Conservation (phyloP, 2,329 filamentous ascomycete species). For the Byssothecium circinans region DNA sequence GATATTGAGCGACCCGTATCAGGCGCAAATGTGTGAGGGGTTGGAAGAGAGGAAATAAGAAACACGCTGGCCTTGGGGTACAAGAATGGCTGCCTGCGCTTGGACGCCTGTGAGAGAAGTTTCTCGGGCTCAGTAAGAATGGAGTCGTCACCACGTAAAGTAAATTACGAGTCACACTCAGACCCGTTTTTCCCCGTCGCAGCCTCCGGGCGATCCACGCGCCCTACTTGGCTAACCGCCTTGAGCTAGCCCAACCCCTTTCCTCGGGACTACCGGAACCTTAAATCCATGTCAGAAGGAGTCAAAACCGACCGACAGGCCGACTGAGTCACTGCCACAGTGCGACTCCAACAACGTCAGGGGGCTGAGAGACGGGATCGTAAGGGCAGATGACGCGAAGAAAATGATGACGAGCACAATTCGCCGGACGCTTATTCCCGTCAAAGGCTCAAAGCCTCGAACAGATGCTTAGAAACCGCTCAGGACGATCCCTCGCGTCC, state of each 20-base stretch:
- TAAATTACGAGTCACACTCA: conserved; percentile 8
- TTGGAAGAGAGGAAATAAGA: conserved; percentile 15
- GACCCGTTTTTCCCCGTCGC: background rate
- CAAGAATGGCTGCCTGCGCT: conserved; percentile 20
- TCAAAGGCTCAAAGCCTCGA: no score
- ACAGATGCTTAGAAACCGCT: no score
- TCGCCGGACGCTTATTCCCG: background rate
- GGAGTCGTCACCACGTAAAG: conserved; percentile 17
- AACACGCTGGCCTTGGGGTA: conserved; percentile 32
- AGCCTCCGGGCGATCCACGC: background rate
- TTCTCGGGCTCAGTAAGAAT: conserved; percentile 12
- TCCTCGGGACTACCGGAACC: conserved; percentile 13
- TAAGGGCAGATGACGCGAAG: conserved; percentile 9
- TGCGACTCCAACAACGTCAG: conserved; percentile 15
- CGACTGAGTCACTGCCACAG: conserved; percentile 25
- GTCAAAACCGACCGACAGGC: background rate
- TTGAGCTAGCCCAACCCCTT: conserved; percentile 7
- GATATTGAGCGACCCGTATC: conserved; percentile 5
- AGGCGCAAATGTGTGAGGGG: conserved; percentile 12
- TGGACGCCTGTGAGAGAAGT: conserved; percentile 11
- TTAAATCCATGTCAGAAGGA: background rate
- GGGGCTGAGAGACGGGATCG: conserved; percentile 4
- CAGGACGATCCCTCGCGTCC: no score
- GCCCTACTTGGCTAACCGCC: no score
- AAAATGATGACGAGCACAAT: background rate